phyloP scores from a whole-genome alignment of 75 land plant species.

The Cupressus sempervirens region DNA sequence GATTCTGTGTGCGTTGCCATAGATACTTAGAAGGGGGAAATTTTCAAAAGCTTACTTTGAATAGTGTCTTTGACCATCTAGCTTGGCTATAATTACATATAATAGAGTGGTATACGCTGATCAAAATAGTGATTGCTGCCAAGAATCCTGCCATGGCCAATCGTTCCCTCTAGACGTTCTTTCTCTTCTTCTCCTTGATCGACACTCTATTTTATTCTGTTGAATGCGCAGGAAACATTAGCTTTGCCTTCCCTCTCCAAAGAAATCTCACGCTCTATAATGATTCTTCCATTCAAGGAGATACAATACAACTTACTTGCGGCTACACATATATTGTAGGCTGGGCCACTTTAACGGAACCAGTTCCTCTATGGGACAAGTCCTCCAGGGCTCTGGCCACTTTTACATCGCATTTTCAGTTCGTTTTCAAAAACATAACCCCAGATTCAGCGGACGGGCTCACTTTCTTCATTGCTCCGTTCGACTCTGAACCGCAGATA shows the following conservation, averaged over 20 bases:
- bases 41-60: too few relatives aligned
- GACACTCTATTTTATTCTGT: neutral
- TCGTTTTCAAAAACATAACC: neutral
- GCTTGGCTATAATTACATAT: too few relatives aligned
- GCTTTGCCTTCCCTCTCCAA: neutral
- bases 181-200: neutral
- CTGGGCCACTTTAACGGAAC: neutral
- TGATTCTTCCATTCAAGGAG: neutral
- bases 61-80: too few relatives aligned
- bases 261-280: neutral
- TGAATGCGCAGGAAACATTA: neutral
- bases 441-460: slow-evolving; percentile 8
- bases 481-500: neutral
- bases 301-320: neutral
- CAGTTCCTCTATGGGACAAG: neutral
- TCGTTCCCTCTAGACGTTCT: neutral
- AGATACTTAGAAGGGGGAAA: too few relatives aligned
- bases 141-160: neutral
- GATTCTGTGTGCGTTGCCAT: too few relatives aligned
- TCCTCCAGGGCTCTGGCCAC: neutral
- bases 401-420: neutral
- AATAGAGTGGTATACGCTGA: too few relatives aligned
- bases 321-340: neutral
- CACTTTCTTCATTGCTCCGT: slow-evolving; percentile 11
- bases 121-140: too few relatives aligned